A percentile compares a stretch with the other conserved stretches of the same genome.
phyloP scores from a whole-genome alignment of 306 rosid genomes.

The Astragalus membranaceus region DNA sequence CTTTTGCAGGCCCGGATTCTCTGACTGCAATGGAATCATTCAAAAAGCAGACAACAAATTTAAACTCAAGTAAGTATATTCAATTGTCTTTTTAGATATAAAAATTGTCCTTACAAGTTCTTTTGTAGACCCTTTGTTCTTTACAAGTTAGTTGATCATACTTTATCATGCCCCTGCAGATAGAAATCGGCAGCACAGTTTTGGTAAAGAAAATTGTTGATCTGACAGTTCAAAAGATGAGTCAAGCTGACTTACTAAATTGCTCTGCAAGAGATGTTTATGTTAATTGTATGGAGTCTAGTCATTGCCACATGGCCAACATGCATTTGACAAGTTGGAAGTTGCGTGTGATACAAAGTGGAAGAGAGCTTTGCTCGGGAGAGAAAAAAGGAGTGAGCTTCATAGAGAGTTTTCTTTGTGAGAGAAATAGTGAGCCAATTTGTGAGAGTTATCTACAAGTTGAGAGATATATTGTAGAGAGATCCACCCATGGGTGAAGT shows the following conservation, averaged over 20 bases:
- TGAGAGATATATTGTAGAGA: no score
- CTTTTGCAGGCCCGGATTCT: constrained; percentile 46
- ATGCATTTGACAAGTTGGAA: no score
- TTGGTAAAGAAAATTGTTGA: constrained; percentile 27
- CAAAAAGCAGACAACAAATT: constrained; percentile 47
- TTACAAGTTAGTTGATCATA: background rate
- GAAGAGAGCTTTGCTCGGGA: no score
- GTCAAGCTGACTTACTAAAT: background rate
- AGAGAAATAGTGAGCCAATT: no score
- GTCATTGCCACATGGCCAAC: no score
- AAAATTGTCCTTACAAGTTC: background rate
- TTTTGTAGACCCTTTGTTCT: no score
- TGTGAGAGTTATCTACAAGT: no score
- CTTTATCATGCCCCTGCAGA: constrained; percentile 28
- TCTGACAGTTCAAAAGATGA: constrained; percentile 2
- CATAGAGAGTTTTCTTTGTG: no score
- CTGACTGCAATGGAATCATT: constrained; percentile 46
- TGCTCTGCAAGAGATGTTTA: background rate
- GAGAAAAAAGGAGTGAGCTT: no score
- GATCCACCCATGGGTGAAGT: no score
- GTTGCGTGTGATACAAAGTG: no score
- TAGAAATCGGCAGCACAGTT: constrained; percentile 24
- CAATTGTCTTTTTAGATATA: background rate
- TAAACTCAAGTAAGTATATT: constrained; percentile 59
- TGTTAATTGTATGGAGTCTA: background rate